phyloP scores from a whole-genome alignment of 208 protist genomes.

The Trichomonas tenax region DNA sequence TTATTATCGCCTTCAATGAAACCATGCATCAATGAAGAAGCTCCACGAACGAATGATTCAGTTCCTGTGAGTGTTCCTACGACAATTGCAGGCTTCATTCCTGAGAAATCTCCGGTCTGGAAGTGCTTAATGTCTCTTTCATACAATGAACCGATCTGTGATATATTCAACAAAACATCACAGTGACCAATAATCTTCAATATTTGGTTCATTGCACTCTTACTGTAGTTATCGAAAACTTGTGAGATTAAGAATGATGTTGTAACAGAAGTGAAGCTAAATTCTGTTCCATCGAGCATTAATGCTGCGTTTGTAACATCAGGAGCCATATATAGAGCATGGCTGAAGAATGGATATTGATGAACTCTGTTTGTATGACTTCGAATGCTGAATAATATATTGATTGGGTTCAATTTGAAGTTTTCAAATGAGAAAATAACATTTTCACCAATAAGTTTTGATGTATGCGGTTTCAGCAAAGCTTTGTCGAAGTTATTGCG shows the following conservation, averaged over 20 bases:
- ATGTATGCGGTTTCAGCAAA: background rate
- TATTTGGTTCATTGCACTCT: background rate
- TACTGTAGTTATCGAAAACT: background rate
- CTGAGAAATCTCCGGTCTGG: background rate
- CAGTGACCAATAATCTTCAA: background rate
- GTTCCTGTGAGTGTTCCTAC: background rate
- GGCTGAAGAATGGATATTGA: background rate
- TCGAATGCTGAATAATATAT: background rate
- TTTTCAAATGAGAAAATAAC: background rate
- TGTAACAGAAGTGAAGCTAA: background rate
- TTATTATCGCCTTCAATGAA: background rate
- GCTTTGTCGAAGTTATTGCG: background rate
- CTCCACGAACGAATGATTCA: background rate
- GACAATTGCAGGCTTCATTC: background rate
- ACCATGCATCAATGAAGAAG: background rate
- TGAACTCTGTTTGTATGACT: background rate
- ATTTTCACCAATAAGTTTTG: background rate
- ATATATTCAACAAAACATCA: background rate
- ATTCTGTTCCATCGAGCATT: background rate
- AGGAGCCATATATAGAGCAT: background rate
- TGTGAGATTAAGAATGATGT: background rate
- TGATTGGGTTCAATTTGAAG: background rate
- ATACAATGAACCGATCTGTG: background rate
- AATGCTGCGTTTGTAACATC: background rate
- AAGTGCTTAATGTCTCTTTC: background rate